Conservation (phyloP, 2,329 filamentous ascomycete species). For the Dactylonectria macrodidyma region DNA sequence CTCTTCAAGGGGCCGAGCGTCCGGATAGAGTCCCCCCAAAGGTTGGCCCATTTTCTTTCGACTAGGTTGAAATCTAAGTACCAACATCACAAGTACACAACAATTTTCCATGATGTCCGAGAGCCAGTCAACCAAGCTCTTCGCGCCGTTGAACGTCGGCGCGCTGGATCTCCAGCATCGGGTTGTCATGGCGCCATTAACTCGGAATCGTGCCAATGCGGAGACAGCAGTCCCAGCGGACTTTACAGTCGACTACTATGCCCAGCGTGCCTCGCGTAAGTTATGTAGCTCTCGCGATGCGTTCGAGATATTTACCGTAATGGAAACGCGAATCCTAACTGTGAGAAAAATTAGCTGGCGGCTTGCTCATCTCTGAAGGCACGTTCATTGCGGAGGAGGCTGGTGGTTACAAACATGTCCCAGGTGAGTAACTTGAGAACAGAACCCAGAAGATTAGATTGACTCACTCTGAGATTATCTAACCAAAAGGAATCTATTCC, state of each 20-base stretch:
- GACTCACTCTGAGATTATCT: conserved; percentile 19
- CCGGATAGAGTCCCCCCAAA: not conserved
- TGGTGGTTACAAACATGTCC: conserved; percentile 48
- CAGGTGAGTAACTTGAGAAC: conserved; percentile 22
- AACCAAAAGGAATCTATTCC: conserved; percentile 71
- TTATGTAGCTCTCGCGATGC: not conserved
- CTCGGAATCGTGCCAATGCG: conserved; percentile 65
- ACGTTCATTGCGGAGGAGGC: conserved; percentile 58
- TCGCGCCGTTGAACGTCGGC: conserved; percentile 59
- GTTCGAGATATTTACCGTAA: not conserved
- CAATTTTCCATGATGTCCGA: conserved; percentile 22
- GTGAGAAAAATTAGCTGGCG: conserved; percentile 50
- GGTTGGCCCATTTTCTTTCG: not conserved
- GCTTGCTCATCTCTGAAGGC: conserved; percentile 62
- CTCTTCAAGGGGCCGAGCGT: not conserved
- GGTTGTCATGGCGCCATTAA: conserved; percentile 71
- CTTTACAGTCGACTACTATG: conserved; percentile 62
- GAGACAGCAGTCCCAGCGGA: conserved; percentile 43
- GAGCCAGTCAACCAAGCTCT: conserved; percentile 51
- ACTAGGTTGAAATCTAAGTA: not conserved
- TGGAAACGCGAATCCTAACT: not conserved
- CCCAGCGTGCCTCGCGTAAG: conserved; percentile 57
- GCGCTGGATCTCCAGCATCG: conserved; percentile 56
- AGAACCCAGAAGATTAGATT: not conserved
- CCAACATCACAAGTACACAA: not conserved